Evolutionary conservation across 139 green algal species (phyloP), one percentile per base, ranked within the genome.

Genomic region (Pleodorina starrii): DNA sequence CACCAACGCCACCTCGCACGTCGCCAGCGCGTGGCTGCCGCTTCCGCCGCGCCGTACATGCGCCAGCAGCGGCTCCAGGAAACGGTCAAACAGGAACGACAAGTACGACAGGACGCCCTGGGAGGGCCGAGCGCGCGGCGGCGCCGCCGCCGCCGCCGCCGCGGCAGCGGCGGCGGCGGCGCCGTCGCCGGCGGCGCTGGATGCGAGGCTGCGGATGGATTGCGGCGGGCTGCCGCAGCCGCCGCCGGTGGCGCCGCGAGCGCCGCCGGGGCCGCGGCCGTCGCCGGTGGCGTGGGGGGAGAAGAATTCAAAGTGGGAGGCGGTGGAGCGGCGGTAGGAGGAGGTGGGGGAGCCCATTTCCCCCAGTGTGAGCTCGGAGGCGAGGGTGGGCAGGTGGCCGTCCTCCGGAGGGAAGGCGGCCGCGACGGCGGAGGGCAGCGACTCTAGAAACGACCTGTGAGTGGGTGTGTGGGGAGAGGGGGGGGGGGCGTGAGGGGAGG

Each of bases 11-110:
- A 46, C n/a, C 60, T 87, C 81, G 63, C 81, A 68, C 5, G 60
- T 78, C 1, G 42, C 40, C 44, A 87, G 29, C 14, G 81, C 60
- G 6, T 50, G 21, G 19, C 1, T 16, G 29, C 42, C 81, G 29
- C 23, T 5, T 17, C 42, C 81, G 29, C 23, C 4, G 10, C 35
- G 42, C 29, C 81, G 81, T n/a, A 54, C 81, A 44, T 68, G 60
- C 43, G 11, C 1, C 81, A 87, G 60, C 81, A 87, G n/a, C 35
- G 81, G 81, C n/a, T 87, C 81, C 60, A 87, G 59, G 63, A 87
- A 87, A 7, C 48, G 46, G 10, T 87, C 81, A 42, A 87, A 87
- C 60, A 87, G 63, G 32, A 16, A 35, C 5, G n/a, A 14, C 25
- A 87, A 43, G 42, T 77, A 77, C 16, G 17, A 68, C 16, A 87